These are phyloP conservation scores for Capsicum chinense DNA, from an alignment of 257 asterid genomes.

Conservation along the genomic window DNA sequence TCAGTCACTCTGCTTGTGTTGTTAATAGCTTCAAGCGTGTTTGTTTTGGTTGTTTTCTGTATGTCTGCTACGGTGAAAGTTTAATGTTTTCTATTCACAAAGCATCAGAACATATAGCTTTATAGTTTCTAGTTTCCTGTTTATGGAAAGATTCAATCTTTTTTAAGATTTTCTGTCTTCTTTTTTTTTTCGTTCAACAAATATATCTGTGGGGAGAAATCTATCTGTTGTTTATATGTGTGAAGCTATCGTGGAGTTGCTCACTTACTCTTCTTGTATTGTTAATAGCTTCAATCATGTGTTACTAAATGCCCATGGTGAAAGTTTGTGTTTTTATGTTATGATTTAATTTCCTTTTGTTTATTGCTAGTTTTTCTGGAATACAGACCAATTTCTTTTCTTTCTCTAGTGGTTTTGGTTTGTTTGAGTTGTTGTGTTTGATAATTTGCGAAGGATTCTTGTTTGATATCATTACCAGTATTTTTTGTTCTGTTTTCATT, in stretches of 20 bases:
- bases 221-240: neutral
- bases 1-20: neutral
- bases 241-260: neutral
- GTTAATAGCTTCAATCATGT: constrained; percentile 8
- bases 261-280: neutral
- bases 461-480: constrained; percentile 18
- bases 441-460: constrained; percentile 23
- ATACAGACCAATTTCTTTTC: neutral
- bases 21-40: constrained; percentile 3
- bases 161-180: constrained; percentile 24
- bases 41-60: neutral
- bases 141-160: constrained; percentile 40
- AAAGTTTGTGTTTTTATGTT: neutral
- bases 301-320: neutral
- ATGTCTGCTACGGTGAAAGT: constrained; percentile 11
- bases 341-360: neutral
- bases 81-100: neutral
- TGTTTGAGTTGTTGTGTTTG: neutral
- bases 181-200: constrained; percentile 23
- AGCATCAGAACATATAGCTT: constrained; percentile 21
- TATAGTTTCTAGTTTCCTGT: constrained; percentile 1
- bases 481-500: neutral
- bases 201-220: neutral
- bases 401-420: neutral
- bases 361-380: neutral